A percentile compares a stretch with the other conserved stretches of the same genome.
phyloP scores from a whole-genome alignment of 2,329 filamentous ascomycete genomes.

The Stagonosporopsis chrysanthemi region DNA sequence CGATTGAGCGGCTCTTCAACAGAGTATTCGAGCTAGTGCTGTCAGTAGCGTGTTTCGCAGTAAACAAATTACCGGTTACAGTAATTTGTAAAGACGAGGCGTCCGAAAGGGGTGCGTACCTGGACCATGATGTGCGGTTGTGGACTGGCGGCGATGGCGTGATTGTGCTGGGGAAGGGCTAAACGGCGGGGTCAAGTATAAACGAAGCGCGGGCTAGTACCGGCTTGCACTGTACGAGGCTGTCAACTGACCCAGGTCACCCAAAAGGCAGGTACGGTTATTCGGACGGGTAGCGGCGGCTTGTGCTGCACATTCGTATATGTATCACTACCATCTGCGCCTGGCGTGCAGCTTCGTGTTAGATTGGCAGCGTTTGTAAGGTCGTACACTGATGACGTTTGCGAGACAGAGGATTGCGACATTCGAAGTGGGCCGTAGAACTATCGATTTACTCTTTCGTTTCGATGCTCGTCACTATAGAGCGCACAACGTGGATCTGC shows the following conservation, averaged over 20 bases:
- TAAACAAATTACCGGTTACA: constrained; percentile 29
- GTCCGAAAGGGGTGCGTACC: constrained; percentile 28
- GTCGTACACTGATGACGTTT: constrained; percentile 20
- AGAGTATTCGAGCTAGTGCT: constrained; percentile 50
- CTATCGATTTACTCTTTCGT: constrained; percentile 1
- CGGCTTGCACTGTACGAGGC: constrained; percentile 10
- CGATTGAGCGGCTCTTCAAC: constrained; percentile 58
- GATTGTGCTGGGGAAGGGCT: constrained; percentile 33
- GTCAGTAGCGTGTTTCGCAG: constrained; percentile 12
- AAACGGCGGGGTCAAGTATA: constrained; percentile 23
- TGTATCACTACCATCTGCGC: constrained; percentile 6
- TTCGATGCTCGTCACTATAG: not conserved
- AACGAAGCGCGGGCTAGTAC: constrained; percentile 17
- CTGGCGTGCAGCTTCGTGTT: constrained; percentile 9
- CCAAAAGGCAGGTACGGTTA: constrained; percentile 13
- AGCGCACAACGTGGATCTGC: not conserved
- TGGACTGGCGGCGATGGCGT: constrained; percentile 40
- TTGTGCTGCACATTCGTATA: constrained; percentile 15
- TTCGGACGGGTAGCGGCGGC: constrained; percentile 21
- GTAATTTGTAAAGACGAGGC: constrained; percentile 17
- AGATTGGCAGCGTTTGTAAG: constrained; percentile 4
- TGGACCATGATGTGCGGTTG: constrained; percentile 34
- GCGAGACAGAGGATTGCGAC: constrained; percentile 18
- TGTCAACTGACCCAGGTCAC: constrained; percentile 15
- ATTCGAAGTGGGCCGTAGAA: constrained; percentile 11